phyloP scores from a whole-genome alignment of 2,329 filamentous ascomycete genomes.

The Aphanoascus verrucosus region DNA sequence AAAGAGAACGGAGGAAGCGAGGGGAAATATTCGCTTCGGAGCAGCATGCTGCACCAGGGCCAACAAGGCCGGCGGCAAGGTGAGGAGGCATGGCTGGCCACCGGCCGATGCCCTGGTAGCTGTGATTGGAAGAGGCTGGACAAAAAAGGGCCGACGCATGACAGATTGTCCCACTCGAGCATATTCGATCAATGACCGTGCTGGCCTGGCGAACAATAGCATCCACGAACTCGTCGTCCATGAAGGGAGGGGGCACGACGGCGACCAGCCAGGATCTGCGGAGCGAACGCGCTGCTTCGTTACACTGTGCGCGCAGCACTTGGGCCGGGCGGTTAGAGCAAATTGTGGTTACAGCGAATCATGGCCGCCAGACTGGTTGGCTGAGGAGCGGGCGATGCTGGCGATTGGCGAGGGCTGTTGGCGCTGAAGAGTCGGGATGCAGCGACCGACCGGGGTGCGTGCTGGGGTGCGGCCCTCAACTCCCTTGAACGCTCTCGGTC shows the following conservation, averaged over 20 bases:
- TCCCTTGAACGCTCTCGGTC: too few relatives aligned
- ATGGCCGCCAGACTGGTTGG: background rate
- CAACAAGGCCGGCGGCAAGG: constrained; percentile 3
- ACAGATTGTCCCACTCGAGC: background rate
- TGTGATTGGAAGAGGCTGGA: background rate
- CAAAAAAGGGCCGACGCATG: background rate
- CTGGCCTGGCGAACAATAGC: background rate
- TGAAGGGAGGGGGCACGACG: background rate
- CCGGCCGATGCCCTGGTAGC: background rate
- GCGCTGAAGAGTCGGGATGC: background rate
- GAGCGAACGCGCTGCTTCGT: background rate
- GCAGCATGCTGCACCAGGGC: too few relatives aligned
- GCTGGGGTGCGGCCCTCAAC: too few relatives aligned
- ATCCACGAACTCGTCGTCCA: background rate
- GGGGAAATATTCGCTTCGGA: background rate
- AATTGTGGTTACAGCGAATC: constrained; percentile 1
- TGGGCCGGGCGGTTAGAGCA: constrained; percentile 7
- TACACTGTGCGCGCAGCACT: background rate
- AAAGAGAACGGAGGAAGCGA: background rate
- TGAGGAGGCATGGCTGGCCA: background rate
- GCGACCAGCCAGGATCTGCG: background rate
- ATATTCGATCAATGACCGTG: too few relatives aligned
- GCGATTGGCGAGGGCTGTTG: background rate
- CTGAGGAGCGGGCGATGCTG: background rate
- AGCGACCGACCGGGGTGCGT: too few relatives aligned